Conservation (phyloP, 2,329 filamentous ascomycete genomes). For the Aspergillus tamarii region DNA sequence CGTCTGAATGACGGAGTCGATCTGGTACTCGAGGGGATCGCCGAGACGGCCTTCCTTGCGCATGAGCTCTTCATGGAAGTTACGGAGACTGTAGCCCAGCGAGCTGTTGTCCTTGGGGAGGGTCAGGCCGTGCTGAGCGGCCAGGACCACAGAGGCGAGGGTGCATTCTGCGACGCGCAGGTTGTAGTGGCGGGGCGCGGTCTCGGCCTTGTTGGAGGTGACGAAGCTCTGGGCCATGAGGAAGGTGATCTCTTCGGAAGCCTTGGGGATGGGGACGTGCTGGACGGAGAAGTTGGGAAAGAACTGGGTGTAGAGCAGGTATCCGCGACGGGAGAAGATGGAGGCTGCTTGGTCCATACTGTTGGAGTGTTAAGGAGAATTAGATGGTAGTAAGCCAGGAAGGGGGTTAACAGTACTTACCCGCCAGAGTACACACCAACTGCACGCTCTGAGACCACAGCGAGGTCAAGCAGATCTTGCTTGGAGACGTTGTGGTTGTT, state of each 20-base stretch:
- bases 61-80: constrained; percentile 85
- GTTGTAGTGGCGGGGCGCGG: constrained; percentile 93
- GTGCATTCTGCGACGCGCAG: constrained; percentile 94
- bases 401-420: constrained; percentile 51
- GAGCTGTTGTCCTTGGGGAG: constrained; percentile 80
- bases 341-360: constrained; percentile 98
- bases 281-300: constrained; percentile 74
- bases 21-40: constrained; percentile 64
- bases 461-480: constrained; percentile 86
- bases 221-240: constrained; percentile 95
- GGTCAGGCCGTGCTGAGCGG: constrained; percentile 62
- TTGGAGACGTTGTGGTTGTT: constrained; percentile 86
- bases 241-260: constrained; percentile 82
- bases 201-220: constrained; percentile 90
- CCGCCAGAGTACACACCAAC: constrained; percentile 97
- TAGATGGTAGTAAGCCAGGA: neutral
- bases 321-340: constrained; percentile 84
- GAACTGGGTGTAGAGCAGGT: constrained; percentile 89
- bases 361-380: neutral
- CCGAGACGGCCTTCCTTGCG: constrained; percentile 50
- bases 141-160: constrained; percentile 73
- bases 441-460: constrained; percentile 89
- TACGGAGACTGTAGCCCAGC: constrained; percentile 78
- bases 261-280: constrained; percentile 79
- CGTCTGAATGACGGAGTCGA: constrained; percentile 71